Conservation (phyloP, 208 protist genomes). For the Leishmania major region DNA sequence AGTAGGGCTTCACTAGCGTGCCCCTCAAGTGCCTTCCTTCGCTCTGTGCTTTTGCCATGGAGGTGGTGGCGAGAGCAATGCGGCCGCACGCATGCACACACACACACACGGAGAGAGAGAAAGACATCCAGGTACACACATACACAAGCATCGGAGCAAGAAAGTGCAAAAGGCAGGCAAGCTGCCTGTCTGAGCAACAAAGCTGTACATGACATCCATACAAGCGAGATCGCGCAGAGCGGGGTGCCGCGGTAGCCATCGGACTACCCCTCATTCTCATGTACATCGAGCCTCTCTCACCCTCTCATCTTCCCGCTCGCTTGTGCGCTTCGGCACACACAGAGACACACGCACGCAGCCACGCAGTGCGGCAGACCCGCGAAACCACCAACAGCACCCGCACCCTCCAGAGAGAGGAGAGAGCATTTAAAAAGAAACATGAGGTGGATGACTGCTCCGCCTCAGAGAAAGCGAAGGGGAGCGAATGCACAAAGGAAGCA, state of each 20-base stretch:
- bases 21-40: not conserved
- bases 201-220: constrained; percentile 2
- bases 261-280: not conserved
- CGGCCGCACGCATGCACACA: not conserved
- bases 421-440: too few relatives aligned
- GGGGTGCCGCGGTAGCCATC: not conserved
- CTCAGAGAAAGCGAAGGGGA: not conserved
- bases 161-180: not conserved
- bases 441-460: too few relatives aligned
- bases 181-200: not conserved
- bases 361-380: not conserved
- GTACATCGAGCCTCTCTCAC: not conserved
- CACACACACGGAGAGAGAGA: too few relatives aligned
- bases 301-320: not conserved
- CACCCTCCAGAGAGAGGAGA: not conserved
- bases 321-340: not conserved
- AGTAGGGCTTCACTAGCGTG: not conserved
- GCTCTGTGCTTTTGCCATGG: not conserved
- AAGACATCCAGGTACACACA: not conserved
- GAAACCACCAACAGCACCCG: not conserved
- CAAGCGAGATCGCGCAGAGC: not conserved
- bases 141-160: not conserved
- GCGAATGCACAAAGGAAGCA: not conserved
- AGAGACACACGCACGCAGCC: not conserved
- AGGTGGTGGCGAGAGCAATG: not conserved